phyloP scores from a whole-genome alignment of 2,329 filamentous ascomycete species.

The Penicillium sp. region DNA sequence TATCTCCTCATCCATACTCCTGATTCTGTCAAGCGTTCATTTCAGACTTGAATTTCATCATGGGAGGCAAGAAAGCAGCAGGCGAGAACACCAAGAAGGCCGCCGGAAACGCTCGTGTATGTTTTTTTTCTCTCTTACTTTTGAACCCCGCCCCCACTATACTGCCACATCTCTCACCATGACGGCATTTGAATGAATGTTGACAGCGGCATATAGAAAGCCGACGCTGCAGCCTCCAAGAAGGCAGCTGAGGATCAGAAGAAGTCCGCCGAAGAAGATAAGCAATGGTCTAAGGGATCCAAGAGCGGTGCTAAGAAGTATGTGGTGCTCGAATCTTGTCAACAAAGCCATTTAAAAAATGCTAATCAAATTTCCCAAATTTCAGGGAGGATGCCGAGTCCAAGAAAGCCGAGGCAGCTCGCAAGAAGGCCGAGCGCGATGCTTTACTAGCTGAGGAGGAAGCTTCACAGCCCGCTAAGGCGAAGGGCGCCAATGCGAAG shows the following conservation, averaged over 20 bases:
- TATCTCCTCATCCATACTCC: conserved; percentile 7
- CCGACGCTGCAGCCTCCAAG: conserved; percentile 81
- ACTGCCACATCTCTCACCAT: conserved; percentile 9
- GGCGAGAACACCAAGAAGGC: conserved; percentile 86
- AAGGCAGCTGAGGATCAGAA: conserved; percentile 69
- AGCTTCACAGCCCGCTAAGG: conserved; percentile 60
- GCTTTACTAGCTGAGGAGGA: conserved; percentile 84
- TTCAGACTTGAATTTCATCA: conserved; percentile 40
- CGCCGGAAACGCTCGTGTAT: conserved; percentile 71
- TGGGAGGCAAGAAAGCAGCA: conserved; percentile 69
- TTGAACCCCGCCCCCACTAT: conserved; percentile 30
- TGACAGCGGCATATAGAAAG: conserved; percentile 64
- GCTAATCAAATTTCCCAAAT: not conserved
- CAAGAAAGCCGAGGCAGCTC: conserved; percentile 78
- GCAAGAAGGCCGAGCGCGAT: conserved; percentile 91
- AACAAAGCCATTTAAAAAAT: not conserved
- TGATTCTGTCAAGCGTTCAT: conserved; percentile 4
- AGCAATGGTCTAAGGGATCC: conserved; percentile 80
- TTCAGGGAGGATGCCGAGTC: conserved; percentile 77
- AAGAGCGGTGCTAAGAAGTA: conserved; percentile 89
- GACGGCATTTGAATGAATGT: conserved; percentile 6
- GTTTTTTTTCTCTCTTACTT: conserved; percentile 16
- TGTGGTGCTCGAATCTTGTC: conserved; percentile 35
- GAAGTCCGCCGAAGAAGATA: conserved; percentile 67
- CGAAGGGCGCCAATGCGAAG: conserved; percentile 61